Evolutionary conservation across 139 green algal genomes (phyloP).

Genomic region (Desmodesmus armatus): DNA sequence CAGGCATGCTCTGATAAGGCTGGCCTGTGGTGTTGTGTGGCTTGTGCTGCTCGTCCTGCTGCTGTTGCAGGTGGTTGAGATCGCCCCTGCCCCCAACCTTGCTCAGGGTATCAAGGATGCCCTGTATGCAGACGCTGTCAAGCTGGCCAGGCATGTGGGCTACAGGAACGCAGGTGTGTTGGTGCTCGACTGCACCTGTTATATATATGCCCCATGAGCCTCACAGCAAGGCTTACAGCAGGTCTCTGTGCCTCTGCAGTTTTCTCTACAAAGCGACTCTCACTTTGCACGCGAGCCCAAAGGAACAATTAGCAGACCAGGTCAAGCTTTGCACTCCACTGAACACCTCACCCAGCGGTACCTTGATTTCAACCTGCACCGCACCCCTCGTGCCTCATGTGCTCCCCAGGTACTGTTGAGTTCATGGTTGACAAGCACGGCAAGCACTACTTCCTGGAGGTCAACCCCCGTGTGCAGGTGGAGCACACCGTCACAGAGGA

Average conservation of each 20-base stretch:
- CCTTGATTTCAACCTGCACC: too few relatives aligned
- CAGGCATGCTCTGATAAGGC: neutral
- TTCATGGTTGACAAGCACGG: conserved; percentile 97
- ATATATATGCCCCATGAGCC: too few relatives aligned
- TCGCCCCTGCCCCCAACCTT: conserved; percentile 83
- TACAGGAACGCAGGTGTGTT: conserved; percentile 77
- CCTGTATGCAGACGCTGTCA: conserved; percentile 82
- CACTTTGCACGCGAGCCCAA: too few relatives aligned
- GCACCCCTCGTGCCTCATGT: too few relatives aligned
- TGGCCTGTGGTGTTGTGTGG: neutral
- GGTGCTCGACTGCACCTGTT: too few relatives aligned
- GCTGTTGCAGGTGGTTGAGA: conserved; percentile 82
- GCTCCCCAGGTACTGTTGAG: conserved; percentile 96
- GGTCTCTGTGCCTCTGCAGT: too few relatives aligned
- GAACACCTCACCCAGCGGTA: too few relatives aligned
- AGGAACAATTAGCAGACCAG: too few relatives aligned
- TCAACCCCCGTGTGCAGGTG: conserved; percentile 90
- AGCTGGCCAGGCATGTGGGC: conserved; percentile 79
- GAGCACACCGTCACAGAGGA: conserved; percentile 99
- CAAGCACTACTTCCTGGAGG: conserved; percentile 97
- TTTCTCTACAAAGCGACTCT: too few relatives aligned
- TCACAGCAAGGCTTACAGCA: too few relatives aligned
- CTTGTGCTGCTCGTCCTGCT: neutral
- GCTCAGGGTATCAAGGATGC: conserved; percentile 37
- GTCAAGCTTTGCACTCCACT: too few relatives aligned